Conservation (phyloP, 305 asterid genomes). For the Fraxinus xanthoxyloides region DNA sequence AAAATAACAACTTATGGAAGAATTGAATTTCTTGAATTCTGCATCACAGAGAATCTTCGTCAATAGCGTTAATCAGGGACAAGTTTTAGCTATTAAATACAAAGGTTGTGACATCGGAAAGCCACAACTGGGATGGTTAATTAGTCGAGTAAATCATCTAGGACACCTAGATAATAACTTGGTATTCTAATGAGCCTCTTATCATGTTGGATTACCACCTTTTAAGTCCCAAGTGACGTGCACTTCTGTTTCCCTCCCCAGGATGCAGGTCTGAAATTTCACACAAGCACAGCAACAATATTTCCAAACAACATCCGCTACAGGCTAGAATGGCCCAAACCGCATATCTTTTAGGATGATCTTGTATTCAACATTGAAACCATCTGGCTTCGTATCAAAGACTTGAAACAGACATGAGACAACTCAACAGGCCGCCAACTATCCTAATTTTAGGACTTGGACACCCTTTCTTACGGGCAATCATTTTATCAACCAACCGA, state of each 20-base stretch:
- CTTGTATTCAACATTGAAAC: not conserved
- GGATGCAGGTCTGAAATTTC: not conserved
- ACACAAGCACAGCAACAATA: not conserved
- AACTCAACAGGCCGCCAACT: not conserved
- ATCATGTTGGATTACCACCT: not conserved
- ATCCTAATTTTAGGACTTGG: not conserved
- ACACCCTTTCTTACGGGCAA: not conserved
- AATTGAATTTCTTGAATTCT: not conserved
- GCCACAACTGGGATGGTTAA: not conserved
- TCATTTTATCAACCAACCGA: not conserved
- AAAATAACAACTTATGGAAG: not conserved
- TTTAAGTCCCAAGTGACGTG: not conserved
- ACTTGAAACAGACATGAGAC: not conserved
- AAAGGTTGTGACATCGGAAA: not conserved
- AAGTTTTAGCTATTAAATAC: not conserved
- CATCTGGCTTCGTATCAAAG: not conserved
- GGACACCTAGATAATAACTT: not conserved
- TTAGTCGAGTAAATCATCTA: not conserved
- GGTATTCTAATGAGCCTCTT: not conserved
- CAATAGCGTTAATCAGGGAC: not conserved
- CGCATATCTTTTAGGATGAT: not conserved
- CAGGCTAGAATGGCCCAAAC: not conserved
- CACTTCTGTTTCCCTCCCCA: not conserved
- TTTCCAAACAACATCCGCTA: not conserved
- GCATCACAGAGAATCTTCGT: not conserved